Base-by-base conservation (phyloP, 2,329 filamentous ascomycete genomes). In the Stachybotrys chartarum region DNA sequence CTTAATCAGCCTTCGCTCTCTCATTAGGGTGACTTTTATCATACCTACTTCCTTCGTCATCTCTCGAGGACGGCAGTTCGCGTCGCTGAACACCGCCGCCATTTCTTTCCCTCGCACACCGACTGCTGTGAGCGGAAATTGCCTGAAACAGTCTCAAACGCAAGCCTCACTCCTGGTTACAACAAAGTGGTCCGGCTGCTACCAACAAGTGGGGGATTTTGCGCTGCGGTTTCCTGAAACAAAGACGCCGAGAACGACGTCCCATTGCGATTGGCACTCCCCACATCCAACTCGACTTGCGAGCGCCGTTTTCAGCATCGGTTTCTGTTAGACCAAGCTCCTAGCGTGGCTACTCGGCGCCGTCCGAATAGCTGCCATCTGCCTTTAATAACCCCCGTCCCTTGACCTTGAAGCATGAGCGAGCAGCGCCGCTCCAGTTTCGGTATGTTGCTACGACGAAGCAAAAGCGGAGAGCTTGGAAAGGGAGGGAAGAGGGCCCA, bases 401-500 rank as follows among this genome's bases (percentile, higher is more conserved):
- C 57, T 58, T 58, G 55, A 46, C 56, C 55, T 56, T 55, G 60
- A 58, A 70, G 64, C 61, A 70, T 69, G 65, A 68, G 62, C 62
- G 55, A 49, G 54, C 62, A 66, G 61, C 69, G 65, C 60, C 68
- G 68, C 56, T 65, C 78, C 61, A 79, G 75, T 64, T 73, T 81
- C 72, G 77, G 77, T 64, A 80, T 81, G 72, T 80, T 89, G 66
- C 78, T 88, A 59, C 80, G 84, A 71, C 82, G 86, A 63, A 81
- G 81, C 68, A 88, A 88, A 68, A 88, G 85, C 56, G 81, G 80
- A 57, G 85, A 89, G 60, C 69, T 88, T 56, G 79, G 78, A 62
- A 82, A 82, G 63, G 76, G 75, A 60, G 77, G 76, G 70, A 84
- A 79, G 71, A 86, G 84, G 75, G 76, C 75, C 66, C 78, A 83